Base-by-base conservation (phyloP, 768 basidiomycete genomes). In the Panaeolus papilionaceus region DNA sequence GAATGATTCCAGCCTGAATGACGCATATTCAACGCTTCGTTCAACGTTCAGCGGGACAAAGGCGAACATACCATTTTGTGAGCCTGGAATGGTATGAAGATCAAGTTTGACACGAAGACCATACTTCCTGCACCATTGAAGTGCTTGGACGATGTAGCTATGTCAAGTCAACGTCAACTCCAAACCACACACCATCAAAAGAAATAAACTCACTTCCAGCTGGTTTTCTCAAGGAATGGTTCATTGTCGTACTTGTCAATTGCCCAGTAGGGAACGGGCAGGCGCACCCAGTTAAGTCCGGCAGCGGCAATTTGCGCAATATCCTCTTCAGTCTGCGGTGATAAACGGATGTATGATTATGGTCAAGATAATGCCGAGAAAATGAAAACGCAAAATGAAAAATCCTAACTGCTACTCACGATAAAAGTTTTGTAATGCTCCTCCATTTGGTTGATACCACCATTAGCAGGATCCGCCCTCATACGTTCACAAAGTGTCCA, bases 101-200 rank as follows among this genome's bases (percentile, higher is more conserved):
- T 96, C 95, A 11, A 96, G 80, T 73, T 88, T 87, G 65, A 96
- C 88, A 38, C 94, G 85, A 20, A 96, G 71, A 1, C 95, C 95
- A 75, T 96, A 96, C 78, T 97, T 96, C 63, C 95, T 83, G 12
- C 89, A 89, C 95, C 95, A 97, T 3, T 82, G 84, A 45, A 96
- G 79, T 26, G 91, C 85, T 51, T 88, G 88, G 23, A 94, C 79
- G 77, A 93, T 88, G 79, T 94, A 94, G 66, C 87, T 89, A 70
- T 92, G 64, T 90, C 87, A 66, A 86, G 5, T 33, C 23, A 23
- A 23, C 23, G 23, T 23, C 23, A n/a, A n/a, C n/a, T n/a, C n/a
- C n/a, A n/a, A n/a, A n/a, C 4, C 4, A 2, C 28, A 33, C 4
- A 33, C 4, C 28, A 33, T 33, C 28, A 33, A 33, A 33, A 4